These are phyloP conservation scores for Periconia digitata DNA, from an alignment of 2,329 filamentous ascomycete species.

Conservation along the genomic window DNA sequence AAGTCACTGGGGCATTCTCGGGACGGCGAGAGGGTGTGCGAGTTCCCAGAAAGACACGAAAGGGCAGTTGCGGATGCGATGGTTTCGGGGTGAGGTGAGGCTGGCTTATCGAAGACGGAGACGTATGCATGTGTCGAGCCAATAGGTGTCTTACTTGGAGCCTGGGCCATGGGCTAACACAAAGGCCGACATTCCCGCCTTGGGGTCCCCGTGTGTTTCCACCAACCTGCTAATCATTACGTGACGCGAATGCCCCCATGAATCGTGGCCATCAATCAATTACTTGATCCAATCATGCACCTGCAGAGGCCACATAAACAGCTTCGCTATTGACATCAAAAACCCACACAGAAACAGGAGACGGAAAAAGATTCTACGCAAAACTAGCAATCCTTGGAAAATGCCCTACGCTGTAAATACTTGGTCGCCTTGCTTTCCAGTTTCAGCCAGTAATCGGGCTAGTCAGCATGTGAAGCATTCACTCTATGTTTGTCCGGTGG, in stretches of 20 bases:
- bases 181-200: slow-evolving; percentile 12
- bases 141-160: slow-evolving; percentile 3
- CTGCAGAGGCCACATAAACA: slow-evolving; percentile 12
- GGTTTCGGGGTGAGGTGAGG: slow-evolving; percentile 8
- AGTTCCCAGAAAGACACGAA: neutral
- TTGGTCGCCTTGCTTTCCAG: neutral
- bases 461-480: neutral
- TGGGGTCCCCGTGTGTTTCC: slow-evolving; percentile 1
- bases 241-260: neutral
- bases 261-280: neutral
- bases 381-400: no score
- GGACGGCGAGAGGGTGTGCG: slow-evolving; percentile 5
- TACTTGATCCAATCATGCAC: neutral
- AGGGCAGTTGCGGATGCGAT: neutral
- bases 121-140: slow-evolving; percentile 10
- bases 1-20: slow-evolving; percentile 32
- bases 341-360: neutral
- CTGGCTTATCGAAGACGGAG: slow-evolving; percentile 15
- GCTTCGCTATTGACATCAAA: neutral
- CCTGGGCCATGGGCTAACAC: slow-evolving; percentile 13
- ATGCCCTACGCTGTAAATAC: no score
- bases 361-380: no score
- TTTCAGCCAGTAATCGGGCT: neutral
- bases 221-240: neutral
- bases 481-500: neutral